Base-by-base conservation (phyloP, 331 rosid genomes). In the Malus hybrid region DNA sequence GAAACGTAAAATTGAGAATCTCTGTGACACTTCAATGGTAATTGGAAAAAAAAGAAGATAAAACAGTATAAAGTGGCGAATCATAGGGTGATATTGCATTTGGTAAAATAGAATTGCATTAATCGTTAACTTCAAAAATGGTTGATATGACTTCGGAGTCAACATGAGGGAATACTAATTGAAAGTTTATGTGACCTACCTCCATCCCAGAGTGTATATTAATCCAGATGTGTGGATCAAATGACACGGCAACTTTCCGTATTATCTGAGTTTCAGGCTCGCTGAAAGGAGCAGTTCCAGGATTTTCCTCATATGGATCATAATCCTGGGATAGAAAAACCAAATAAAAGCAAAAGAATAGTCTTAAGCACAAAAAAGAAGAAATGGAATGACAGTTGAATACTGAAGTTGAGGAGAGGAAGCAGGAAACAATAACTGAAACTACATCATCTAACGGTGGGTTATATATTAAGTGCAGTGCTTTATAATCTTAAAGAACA, bases 151-250 rank as follows among this genome's bases (percentile, higher is more conserved):
- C 60, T 77, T 81, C 36, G 14, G 36, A 50, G 56, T 50, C 18
- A 19, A 74, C 39, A 34, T 32, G 31, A 74, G 50, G 14, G 29
- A 61, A 70, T 56, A 46, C 10, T 31, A 20, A 61, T 12, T 46
- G 46, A 16, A 61, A 73, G 16, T 42, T 46, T 1, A n/a, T 73
- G 15, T 62, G 70, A 73, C 60, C 72, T 73, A 89, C 99, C 93
- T 95, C 96, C 99, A 95, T 95, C 78, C 99, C 99, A 32, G 99
- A 95, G 89, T 95, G 99, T 81, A 95, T 91, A 69, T 95, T 95
- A 80, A 92, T 65, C 99, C 99, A 95, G 76, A 95, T 57, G 82
- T 95, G 98, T 15, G 99, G 99, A 77, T 95, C 87, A 87, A 95
- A 95, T 70, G 96, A 87, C 69, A 90, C 14, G 20, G 96, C 98